Percentiles rank a stretch among this genome's conserved stretches.
Conservation (phyloP, 164 flowering plant genomes). For the Hamamelis virginiana region DNA sequence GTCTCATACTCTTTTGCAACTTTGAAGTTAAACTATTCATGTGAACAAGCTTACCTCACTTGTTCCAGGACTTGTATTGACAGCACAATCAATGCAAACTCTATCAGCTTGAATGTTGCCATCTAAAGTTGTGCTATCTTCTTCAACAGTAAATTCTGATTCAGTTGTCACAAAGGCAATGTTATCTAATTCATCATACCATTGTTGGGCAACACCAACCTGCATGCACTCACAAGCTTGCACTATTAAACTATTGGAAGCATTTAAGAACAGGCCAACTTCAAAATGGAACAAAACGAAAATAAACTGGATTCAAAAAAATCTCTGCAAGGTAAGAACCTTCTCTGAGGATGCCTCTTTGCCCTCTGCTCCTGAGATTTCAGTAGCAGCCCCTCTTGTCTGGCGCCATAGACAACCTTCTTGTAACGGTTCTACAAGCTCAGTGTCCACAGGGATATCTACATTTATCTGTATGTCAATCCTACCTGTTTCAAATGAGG, state of each 20-base stretch:
- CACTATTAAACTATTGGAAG: slow-evolving; percentile 2
- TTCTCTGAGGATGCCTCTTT: slow-evolving; percentile 43
- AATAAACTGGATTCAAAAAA: not conserved
- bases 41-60: slow-evolving; percentile 68
- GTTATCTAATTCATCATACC: slow-evolving; percentile 88
- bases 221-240: slow-evolving; percentile 26
- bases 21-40: not conserved
- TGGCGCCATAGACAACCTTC: slow-evolving; percentile 86
- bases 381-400: slow-evolving; percentile 81
- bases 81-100: slow-evolving; percentile 49
- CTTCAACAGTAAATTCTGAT: slow-evolving; percentile 34
- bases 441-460: slow-evolving; percentile 59
- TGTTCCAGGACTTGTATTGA: slow-evolving; percentile 82
- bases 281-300: not conserved
- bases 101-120: slow-evolving; percentile 32
- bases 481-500: slow-evolving; percentile 46
- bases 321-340: slow-evolving; percentile 30
- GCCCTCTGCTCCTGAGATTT: slow-evolving; percentile 43
- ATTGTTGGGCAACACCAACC: slow-evolving; percentile 88
- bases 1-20: not conserved
- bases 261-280: not conserved
- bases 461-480: slow-evolving; percentile 52
- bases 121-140: slow-evolving; percentile 20
- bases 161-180: slow-evolving; percentile 50
- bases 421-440: slow-evolving; percentile 71